Percentiles rank a stretch among this genome's conserved stretches.
Conservation (phyloP, 257 asterid genomes). For the Solanum ossicruentum region DNA sequence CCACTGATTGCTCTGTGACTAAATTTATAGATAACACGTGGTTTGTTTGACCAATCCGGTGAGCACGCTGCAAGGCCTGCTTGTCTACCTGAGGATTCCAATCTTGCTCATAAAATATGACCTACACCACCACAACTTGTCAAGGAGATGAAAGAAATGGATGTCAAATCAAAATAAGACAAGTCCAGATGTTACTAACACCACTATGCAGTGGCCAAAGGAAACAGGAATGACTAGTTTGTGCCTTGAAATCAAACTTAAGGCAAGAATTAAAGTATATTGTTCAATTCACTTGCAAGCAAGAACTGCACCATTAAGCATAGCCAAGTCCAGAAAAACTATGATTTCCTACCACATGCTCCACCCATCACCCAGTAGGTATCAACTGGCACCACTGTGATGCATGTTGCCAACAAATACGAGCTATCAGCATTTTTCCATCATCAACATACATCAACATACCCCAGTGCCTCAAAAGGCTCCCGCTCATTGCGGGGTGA, state of each 20-base stretch:
- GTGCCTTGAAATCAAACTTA: not conserved
- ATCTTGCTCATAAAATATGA: slow-evolving; percentile 93
- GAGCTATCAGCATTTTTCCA: not conserved
- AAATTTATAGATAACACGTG: slow-evolving; percentile 75
- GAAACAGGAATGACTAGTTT: not conserved
- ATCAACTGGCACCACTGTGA: not conserved
- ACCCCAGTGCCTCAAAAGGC: no score
- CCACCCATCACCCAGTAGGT: not conserved
- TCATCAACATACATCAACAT: no score
- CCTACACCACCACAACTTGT: slow-evolving; percentile 25
- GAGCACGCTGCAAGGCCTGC: slow-evolving; percentile 97
- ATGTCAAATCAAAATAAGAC: not conserved
- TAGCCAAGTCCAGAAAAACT: not conserved
- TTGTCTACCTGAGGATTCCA: slow-evolving; percentile 99
- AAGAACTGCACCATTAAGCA: not conserved
- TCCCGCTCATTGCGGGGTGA: no score
- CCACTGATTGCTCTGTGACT: slow-evolving; percentile 65
- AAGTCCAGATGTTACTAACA: not conserved
- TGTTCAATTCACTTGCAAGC: not conserved
- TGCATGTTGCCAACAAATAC: not conserved
- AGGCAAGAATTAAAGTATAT: not conserved
- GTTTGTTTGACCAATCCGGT: slow-evolving; percentile 85
- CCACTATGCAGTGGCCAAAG: not conserved
- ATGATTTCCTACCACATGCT: not conserved
- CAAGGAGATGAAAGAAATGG: not conserved